Evolutionary conservation across 768 basidiomycete genomes (phyloP), one percentile per base, ranked within the genome.

Genomic region (Lenzites betulinus): DNA sequence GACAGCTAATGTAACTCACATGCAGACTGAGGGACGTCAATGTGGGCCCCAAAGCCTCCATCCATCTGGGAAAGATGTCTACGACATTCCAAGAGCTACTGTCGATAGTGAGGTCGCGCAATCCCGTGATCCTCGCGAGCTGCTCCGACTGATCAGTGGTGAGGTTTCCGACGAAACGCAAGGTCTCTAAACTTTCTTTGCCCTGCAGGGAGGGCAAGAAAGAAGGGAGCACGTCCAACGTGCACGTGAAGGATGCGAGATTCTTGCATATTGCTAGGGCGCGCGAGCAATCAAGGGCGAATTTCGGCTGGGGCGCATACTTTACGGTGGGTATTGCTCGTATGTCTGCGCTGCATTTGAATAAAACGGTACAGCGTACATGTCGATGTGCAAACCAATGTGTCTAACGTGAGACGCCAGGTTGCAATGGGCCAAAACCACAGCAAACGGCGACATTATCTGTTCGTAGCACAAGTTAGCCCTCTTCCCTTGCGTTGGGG

Each of bases 21-120:
- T 76, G 83, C 44, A 92, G 71, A 0, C 84, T 84, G 64, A 92
- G 73, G 30, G 74, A 78, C 2, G 76, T 78, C 64, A 90, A 73
- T 1, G 81, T 83, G 25, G 64, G 69, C 44, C 72, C 72, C 49
- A 87, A 68, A 26, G 67, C 67, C 7, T 66, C 66, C 2, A 77
- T 70, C 89, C 90, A 92, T 22, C 64, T 69, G 11, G 89, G 86
- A 20, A 92, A 67, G 7, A 76, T 64, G 67, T 88, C 81, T 53
- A 88, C 74, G 22, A 87, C 71, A 63, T 80, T 82, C 85, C 86
- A 86, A 3, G 83, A 83, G n/a, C 84, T 82, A 51, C 72, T 77
- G 51, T 90, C 84, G 26, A 92, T 72, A 6, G 79, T 73, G 16
- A 92, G 65, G 23, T 69, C 76, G 12, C 76, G 75, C 33, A 90